Evolutionary conservation across 163 green algal species (phyloP).

Genomic region (Chloromonas sp.): DNA sequence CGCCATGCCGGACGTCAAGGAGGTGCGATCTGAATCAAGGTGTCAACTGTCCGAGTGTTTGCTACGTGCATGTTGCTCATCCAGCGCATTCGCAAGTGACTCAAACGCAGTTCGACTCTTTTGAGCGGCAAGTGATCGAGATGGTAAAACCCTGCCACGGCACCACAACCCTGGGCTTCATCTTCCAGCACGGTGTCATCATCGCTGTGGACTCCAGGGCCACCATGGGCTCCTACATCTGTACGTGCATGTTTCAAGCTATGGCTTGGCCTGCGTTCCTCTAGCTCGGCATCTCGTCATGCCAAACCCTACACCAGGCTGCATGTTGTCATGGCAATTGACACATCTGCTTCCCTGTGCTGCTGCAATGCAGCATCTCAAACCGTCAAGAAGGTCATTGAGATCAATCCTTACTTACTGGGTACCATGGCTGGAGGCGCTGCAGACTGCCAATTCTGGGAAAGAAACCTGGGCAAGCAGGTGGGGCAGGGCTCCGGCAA

Average conservation of each 20-base stretch:
- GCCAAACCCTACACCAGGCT: not conserved
- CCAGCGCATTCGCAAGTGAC: not conserved
- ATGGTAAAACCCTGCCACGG: constrained; percentile 96
- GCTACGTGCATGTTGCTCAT: not conserved
- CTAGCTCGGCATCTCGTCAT: not conserved
- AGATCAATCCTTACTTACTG: constrained; percentile 98
- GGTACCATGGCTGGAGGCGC: constrained; percentile 99
- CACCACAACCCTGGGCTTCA: constrained; percentile 98
- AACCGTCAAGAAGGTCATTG: constrained; percentile 98
- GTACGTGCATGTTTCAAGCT: constrained; percentile 38
- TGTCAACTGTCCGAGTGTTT: not conserved
- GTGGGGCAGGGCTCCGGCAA: constrained; percentile 20
- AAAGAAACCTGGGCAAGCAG: constrained; percentile 88
- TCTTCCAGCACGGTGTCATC: constrained; percentile 95
- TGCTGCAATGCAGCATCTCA: constrained; percentile 71
- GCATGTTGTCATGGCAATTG: not conserved
- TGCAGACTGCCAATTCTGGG: constrained; percentile 99
- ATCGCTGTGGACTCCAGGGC: constrained; percentile 97
- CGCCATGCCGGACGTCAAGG: not conserved
- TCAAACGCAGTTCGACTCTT: constrained; percentile 79
- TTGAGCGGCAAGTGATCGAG: constrained; percentile 89
- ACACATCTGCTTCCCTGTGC: not conserved
- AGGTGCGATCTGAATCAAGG: not conserved
- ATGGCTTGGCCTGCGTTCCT: not conserved
- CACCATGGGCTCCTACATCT: constrained; percentile 96